These are phyloP conservation scores for Didymellaceae sp. DNA, from an alignment of 2,329 filamentous ascomycete genomes.

Conservation along the genomic window DNA sequence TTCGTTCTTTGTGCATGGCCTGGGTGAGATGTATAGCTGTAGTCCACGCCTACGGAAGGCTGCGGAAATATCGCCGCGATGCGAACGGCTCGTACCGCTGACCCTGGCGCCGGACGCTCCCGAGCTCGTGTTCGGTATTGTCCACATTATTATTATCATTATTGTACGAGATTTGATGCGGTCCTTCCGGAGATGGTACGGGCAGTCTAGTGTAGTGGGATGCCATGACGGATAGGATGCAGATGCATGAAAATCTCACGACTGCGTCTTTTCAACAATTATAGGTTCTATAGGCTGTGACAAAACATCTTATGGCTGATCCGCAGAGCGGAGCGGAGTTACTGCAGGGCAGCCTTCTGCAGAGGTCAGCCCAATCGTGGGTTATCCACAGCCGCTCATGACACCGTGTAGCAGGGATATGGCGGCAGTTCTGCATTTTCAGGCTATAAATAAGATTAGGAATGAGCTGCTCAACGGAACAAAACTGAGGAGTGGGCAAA, in stretches of 20 bases:
- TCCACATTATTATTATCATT: not conserved
- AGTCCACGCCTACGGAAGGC: not conserved
- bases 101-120: not conserved
- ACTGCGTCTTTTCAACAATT: too few species aligned
- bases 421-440: not conserved
- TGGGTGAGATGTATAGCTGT: not conserved
- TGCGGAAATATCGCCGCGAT: not conserved
- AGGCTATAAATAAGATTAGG: too few species aligned
- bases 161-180: not conserved
- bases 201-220: slow-evolving; percentile 3
- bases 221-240: not conserved
- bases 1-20: not conserved
- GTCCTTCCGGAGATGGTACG: not conserved
- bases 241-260: not conserved
- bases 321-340: not conserved
- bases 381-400: not conserved
- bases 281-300: not conserved
- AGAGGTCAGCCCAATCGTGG: not conserved
- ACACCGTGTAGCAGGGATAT: not conserved
- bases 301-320: too few species aligned
- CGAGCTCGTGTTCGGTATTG: not conserved
- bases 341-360: not conserved
- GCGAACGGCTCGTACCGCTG: slow-evolving; percentile 1
- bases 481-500: too few species aligned
- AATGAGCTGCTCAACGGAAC: too few species aligned